A percentile compares a stretch with the other conserved stretches of the same genome.
phyloP scores from a whole-genome alignment of 2,329 filamentous ascomycete genomes.

The Rutstroemia sp. region DNA sequence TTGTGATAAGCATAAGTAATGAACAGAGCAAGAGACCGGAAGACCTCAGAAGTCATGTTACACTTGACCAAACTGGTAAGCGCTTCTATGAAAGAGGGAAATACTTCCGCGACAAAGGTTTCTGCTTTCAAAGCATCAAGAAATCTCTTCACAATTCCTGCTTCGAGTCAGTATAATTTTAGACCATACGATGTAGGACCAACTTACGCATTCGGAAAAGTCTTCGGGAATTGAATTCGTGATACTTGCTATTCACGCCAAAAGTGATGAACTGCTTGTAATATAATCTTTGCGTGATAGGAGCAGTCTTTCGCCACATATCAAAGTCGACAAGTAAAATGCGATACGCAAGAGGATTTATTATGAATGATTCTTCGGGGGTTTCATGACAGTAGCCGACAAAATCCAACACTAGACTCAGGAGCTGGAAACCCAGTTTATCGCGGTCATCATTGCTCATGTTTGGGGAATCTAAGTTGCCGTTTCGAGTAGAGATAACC shows the following conservation, averaged over 20 bases:
- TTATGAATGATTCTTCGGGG: conserved; percentile 83
- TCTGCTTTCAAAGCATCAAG: conserved; percentile 88
- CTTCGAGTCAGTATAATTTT: conserved; percentile 12
- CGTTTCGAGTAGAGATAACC: conserved; percentile 30
- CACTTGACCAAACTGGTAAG: conserved; percentile 74
- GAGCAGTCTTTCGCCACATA: conserved; percentile 76
- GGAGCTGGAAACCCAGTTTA: conserved; percentile 52
- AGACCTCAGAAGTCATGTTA: conserved; percentile 75
- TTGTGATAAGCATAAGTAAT: conserved; percentile 85
- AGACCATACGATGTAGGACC: not conserved
- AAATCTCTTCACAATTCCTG: conserved; percentile 82
- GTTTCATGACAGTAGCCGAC: conserved; percentile 79
- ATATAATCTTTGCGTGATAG: conserved; percentile 77
- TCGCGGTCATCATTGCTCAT: conserved; percentile 48
- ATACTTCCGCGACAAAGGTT: conserved; percentile 60
- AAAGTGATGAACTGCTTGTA: conserved; percentile 90
- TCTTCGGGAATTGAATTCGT: conserved; percentile 83
- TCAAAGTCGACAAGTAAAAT: conserved; percentile 88
- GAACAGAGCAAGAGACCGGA: conserved; percentile 81
- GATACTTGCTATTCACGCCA: conserved; percentile 81
- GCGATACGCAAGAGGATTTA: conserved; percentile 91
- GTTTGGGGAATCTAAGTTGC: conserved; percentile 25
- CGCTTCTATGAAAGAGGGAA: conserved; percentile 70
- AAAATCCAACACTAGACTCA: conserved; percentile 75
- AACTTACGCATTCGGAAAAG: conserved; percentile 80